Percentiles rank a stretch among this genome's conserved stretches.
Evolutionary conservation across 495 filamentous ascomycete species (phyloP).

Genomic region (Aspergillus leporis): DNA sequence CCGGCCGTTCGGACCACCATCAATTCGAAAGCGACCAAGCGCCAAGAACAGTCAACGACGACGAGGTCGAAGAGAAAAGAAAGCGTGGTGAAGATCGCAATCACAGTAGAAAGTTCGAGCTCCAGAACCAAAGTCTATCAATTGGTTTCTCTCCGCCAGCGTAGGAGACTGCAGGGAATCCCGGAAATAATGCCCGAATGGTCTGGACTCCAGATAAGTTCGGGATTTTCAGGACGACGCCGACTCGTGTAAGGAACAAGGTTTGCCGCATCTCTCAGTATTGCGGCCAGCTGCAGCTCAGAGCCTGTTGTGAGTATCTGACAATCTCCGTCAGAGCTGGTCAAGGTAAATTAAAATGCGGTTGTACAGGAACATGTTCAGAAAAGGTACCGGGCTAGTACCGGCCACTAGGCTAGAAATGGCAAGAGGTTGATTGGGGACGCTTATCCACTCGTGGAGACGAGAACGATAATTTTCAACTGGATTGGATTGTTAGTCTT

Average conservation of each 20-base stretch:
- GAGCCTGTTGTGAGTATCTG: not conserved
- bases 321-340: not conserved
- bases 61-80: not conserved
- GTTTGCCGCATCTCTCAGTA: not conserved
- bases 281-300: conserved; percentile 8
- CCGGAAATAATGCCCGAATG: conserved; percentile 24
- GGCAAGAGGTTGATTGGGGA: not conserved
- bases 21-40: not conserved
- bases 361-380: not conserved
- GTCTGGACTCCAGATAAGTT: conserved; percentile 16
- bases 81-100: not conserved
- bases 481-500: too few species aligned
- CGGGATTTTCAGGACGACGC: not conserved
- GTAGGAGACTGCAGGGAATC: conserved; percentile 10
- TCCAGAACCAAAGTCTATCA: not conserved
- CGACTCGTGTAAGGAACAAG: not conserved
- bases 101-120: not conserved
- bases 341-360: not conserved
- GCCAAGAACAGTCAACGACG: not conserved
- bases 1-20: not conserved
- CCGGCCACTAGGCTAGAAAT: not conserved
- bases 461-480: too few species aligned
- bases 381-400: not conserved
- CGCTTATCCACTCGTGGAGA: not conserved
- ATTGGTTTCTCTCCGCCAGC: not conserved